Conservation (phyloP, 2,329 filamentous ascomycete species). For the Hypoxylon sp. region DNA sequence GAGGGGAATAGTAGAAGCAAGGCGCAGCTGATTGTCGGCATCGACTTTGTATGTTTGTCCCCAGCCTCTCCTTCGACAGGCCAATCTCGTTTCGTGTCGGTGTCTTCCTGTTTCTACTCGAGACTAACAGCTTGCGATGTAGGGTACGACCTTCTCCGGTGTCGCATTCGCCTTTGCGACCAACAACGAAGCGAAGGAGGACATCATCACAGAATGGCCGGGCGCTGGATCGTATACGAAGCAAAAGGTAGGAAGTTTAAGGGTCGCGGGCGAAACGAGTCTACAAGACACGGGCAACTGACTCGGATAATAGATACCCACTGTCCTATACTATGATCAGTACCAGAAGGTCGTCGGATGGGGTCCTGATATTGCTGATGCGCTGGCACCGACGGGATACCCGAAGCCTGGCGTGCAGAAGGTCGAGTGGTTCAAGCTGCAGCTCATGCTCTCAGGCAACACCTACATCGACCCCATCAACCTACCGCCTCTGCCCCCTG, state of each 20-base stretch:
- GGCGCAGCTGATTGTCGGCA: slow-evolving; percentile 96
- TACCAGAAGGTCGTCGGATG: slow-evolving; percentile 99
- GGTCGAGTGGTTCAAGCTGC: slow-evolving; percentile 99
- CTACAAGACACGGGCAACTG: slow-evolving; percentile 31
- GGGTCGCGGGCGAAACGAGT: background rate
- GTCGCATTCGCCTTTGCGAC: slow-evolving; percentile 97
- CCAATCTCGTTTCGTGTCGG: background rate
- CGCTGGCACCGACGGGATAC: slow-evolving; percentile 94
- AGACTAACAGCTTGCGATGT: slow-evolving; percentile 37
- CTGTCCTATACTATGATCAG: slow-evolving; percentile 99
- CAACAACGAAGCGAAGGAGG: slow-evolving; percentile 96
- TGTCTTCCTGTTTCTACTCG: no score
- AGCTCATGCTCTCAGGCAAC: slow-evolving; percentile 98
- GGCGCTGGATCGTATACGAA: slow-evolving; percentile 97
- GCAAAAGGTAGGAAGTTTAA: slow-evolving; percentile 77
- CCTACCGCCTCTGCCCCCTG: slow-evolving; percentile 92
- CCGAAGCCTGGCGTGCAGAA: slow-evolving; percentile 98
- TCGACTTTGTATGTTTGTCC: slow-evolving; percentile 82
- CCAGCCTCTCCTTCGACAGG: background rate
- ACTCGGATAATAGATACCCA: slow-evolving; percentile 80
- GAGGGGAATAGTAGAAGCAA: slow-evolving; percentile 90
- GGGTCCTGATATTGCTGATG: slow-evolving; percentile 97
- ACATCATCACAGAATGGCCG: slow-evolving; percentile 99
- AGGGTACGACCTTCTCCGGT: slow-evolving; percentile 98
- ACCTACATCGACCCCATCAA: slow-evolving; percentile 99